These are phyloP conservation scores for Halophytophthora polymorphica DNA, from an alignment of 352 stramenopile species.

Conservation along the genomic window DNA sequence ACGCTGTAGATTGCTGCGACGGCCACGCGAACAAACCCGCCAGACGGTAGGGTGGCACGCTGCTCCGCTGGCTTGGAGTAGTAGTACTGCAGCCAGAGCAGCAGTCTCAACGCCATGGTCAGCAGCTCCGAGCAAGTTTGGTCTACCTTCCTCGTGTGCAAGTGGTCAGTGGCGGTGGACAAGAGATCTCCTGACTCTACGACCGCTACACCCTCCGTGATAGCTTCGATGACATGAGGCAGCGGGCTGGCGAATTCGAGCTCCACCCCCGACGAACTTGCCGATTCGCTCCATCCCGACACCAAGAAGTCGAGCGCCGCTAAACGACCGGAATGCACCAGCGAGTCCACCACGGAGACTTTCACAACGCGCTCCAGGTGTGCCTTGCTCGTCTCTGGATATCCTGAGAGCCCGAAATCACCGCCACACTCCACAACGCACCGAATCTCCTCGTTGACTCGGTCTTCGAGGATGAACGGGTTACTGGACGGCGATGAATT, in stretches of 20 bases:
- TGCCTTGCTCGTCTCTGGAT: conserved; percentile 42
- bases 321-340: conserved; percentile 46
- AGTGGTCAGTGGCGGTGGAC: conserved; percentile 42
- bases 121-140: conserved; percentile 69
- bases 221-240: conserved; percentile 54
- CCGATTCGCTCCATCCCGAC: conserved; percentile 36
- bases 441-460: conserved; percentile 51
- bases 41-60: conserved; percentile 26
- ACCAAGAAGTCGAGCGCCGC: conserved; percentile 60
- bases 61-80: conserved; percentile 42
- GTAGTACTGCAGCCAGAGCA: conserved; percentile 69
- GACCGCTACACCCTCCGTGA: conserved; percentile 48
- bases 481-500: conserved; percentile 8
- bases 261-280: conserved; percentile 1
- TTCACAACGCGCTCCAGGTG: conserved; percentile 34
- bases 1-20: conserved; percentile 71
- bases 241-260: conserved; percentile 40
- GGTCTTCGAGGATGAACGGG: conserved; percentile 43
- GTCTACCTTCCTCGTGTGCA: conserved; percentile 59
- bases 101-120: conserved; percentile 38
- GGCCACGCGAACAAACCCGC: conserved; percentile 61
- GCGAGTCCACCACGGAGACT: conserved; percentile 39
- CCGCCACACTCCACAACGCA: conserved; percentile 32
- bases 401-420: conserved; percentile 30
- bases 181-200: conserved; percentile 56